A percentile compares a stretch with the other conserved stretches of the same genome.
Conservation (phyloP, 345 rosid genomes). For the Linum lewisii region DNA sequence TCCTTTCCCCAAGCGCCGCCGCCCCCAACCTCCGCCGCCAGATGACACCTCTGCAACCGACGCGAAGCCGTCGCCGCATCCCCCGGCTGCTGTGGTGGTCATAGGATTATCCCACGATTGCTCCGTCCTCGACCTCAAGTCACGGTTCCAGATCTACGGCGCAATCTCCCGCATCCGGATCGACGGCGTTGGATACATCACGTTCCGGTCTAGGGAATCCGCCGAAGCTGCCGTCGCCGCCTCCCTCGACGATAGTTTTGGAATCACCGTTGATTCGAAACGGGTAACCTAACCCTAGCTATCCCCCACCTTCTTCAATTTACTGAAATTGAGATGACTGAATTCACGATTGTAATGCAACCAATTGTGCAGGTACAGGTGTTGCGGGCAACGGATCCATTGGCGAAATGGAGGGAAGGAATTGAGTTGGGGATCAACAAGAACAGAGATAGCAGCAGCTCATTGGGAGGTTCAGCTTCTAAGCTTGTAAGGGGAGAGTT, state of each 20-base stretch:
- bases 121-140: conserved; percentile 87
- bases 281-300: conserved; percentile 18
- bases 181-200: conserved; percentile 50
- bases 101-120: conserved; percentile 47
- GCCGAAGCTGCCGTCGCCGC: conserved; percentile 76
- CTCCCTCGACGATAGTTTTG: conserved; percentile 60
- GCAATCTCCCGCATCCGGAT: conserved; percentile 76
- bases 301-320: not conserved
- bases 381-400: conserved; percentile 68
- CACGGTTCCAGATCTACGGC: conserved; percentile 91
- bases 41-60: conserved; percentile 31
- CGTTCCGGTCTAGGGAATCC: conserved; percentile 58
- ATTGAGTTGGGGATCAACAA: conserved; percentile 31
- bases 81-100: conserved; percentile 58
- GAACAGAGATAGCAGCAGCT: conserved; percentile 13
- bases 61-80: conserved; percentile 23
- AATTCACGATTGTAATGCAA: too few species aligned
- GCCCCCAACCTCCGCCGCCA: conserved; percentile 32
- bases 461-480: conserved; percentile 26
- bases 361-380: conserved; percentile 48
- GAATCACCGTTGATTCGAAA: conserved; percentile 49
- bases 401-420: conserved; percentile 66
- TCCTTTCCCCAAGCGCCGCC: conserved; percentile 50
- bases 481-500: conserved; percentile 61
- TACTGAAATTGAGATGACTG: not conserved